These are phyloP conservation scores for Talaromyces stipitatus DNA, from an alignment of 495 filamentous ascomycete genomes.

Conservation along the genomic window DNA sequence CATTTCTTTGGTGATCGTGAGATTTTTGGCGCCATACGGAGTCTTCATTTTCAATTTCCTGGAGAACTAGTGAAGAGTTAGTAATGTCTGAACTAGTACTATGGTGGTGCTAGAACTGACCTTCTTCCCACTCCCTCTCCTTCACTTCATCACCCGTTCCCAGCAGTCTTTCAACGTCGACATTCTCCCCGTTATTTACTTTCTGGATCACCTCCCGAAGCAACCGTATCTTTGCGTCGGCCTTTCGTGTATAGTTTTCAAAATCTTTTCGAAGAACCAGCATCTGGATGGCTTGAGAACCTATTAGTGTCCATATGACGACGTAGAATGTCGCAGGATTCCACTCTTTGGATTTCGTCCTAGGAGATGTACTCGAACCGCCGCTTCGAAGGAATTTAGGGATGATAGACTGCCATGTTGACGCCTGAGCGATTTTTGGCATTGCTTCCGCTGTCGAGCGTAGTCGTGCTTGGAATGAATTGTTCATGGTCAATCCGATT, in stretches of 20 bases:
- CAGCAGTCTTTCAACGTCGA: conserved; percentile 78
- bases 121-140: conserved; percentile 85
- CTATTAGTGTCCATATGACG: conserved; percentile 81
- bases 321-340: conserved; percentile 94
- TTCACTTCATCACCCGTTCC: conserved; percentile 69
- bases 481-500: conserved; percentile 3
- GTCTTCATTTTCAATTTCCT: conserved; percentile 75
- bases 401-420: conserved; percentile 66
- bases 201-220: conserved; percentile 77
- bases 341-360: conserved; percentile 62
- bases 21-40: conserved; percentile 44
- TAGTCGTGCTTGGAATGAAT: conserved; percentile 8
- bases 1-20: conserved; percentile 2
- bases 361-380: conserved; percentile 11
- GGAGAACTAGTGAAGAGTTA: conserved; percentile 49
- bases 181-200: conserved; percentile 76
- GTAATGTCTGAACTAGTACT: not conserved
- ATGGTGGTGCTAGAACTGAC: conserved; percentile 29
- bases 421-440: conserved; percentile 54
- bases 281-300: conserved; percentile 89
- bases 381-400: conserved; percentile 39
- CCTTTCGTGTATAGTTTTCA: conserved; percentile 58
- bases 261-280: conserved; percentile 72
- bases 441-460: conserved; percentile 29
- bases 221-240: conserved; percentile 70